Evolutionary conservation across 805 yeast genomes (phyloP).

Genomic region (Ogataea paraovalis): DNA sequence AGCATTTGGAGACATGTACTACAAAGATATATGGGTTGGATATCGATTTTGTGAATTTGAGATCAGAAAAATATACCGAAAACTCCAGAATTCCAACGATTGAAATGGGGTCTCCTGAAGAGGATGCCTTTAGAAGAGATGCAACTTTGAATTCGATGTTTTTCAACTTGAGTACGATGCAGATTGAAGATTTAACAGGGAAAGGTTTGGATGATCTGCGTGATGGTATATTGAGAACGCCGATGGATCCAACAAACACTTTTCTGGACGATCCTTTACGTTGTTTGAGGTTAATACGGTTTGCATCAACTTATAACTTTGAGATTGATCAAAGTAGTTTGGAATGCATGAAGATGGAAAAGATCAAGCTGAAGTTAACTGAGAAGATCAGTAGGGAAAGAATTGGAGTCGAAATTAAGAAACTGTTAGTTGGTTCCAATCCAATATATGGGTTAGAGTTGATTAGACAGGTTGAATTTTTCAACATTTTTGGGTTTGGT

Average conservation of each 20-base stretch:
- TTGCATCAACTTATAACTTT: slow-evolving; percentile 77
- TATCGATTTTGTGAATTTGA: slow-evolving; percentile 87
- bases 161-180: slow-evolving; percentile 64
- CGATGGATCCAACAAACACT: slow-evolving; percentile 78
- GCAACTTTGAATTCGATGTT: slow-evolving; percentile 93
- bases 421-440: slow-evolving; percentile 62
- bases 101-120: slow-evolving; percentile 81
- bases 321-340: slow-evolving; percentile 54
- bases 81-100: slow-evolving; percentile 83
- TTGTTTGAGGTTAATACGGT: slow-evolving; percentile 78
- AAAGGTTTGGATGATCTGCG: slow-evolving; percentile 70
- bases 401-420: slow-evolving; percentile 79
- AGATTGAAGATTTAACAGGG: slow-evolving; percentile 83
- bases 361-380: slow-evolving; percentile 54
- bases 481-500: slow-evolving; percentile 52
- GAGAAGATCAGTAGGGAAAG: slow-evolving; percentile 86
- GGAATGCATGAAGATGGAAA: slow-evolving; percentile 58
- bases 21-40: slow-evolving; percentile 81
- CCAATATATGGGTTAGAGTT: slow-evolving; percentile 62
- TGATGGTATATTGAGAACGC: slow-evolving; percentile 76
- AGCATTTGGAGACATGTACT: slow-evolving; percentile 95
- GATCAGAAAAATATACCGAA: slow-evolving; percentile 81
- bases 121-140: slow-evolving; percentile 91
- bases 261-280: slow-evolving; percentile 93
- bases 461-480: slow-evolving; percentile 52